Base-by-base conservation (phyloP, 108 stramenopile genomes). In the Cyclotella sp. region DNA sequence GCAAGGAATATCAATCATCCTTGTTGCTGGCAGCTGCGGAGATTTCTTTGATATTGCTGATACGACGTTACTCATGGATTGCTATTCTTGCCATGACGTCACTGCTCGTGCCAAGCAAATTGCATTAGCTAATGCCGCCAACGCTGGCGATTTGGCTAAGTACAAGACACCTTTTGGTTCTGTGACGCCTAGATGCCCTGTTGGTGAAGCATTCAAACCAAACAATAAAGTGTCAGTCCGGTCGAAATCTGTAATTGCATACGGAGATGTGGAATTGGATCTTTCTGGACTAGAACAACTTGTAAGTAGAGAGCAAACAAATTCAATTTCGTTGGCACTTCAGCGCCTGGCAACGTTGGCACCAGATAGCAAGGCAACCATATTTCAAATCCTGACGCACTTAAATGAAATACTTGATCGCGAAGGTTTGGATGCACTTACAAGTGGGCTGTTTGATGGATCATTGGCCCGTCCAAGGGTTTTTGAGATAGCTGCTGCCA, bases 41-140 rank as follows among this genome's bases (percentile, higher is more conserved):
- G 98, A 98, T 77, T 98, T 93, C 83, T 95, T 98, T 67, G 94
- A 93, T 78, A 94, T 97, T 18, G 96, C 94, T 22, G 94, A 98
- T 80, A 85, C 86, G 22, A 96, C 97, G 40, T 49, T 98, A 52
- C 83, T 96, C 78, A 95, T 98, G 93, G 95, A 97, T 66, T 86
- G 75, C 69, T 98, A 96, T 82, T 69, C 81, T 52, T 93, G 91
- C 67, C 71, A 76, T 26, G 96, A 97, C 76, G 96, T 88, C 3
- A 95, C 96, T 0, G 83, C 76, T 47, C 87, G 84, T 22, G 98
- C 97, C 5, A 93, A 96, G 59, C 86, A 85, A 54, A 96, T 97
- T 78, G 88, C 86, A 11, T 75, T 70, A 40, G 69, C 76, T 18
- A 70, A 65, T 44, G 63, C 81, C 8, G 74, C 83, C 18, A 78